Evolutionary conservation across 2,329 filamentous ascomycete genomes (phyloP).

Genomic region (Hypoxylon sp.): DNA sequence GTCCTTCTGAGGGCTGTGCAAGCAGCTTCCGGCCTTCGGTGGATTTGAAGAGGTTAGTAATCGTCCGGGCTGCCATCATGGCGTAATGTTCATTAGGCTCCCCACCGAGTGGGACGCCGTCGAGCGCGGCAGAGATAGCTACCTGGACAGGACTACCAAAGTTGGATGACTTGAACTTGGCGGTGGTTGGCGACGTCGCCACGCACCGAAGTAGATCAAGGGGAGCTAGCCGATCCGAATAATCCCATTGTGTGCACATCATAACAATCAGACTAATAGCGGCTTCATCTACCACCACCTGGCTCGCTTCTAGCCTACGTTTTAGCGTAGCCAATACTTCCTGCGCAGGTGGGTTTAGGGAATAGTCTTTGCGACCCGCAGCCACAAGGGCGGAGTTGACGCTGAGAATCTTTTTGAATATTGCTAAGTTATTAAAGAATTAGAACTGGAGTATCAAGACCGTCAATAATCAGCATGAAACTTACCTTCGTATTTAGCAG

Average conservation of each 20-base stretch:
- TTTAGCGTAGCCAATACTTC: constrained; percentile 73
- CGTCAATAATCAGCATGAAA: constrained; percentile 6
- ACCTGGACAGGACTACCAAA: constrained; percentile 73
- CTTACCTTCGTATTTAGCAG: constrained; percentile 76
- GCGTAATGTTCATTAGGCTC: constrained; percentile 81
- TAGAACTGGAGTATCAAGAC: constrained; percentile 22
- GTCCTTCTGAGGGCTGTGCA: constrained; percentile 67
- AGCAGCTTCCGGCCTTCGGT: constrained; percentile 77
- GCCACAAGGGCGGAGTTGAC: constrained; percentile 81
- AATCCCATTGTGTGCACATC: constrained; percentile 84
- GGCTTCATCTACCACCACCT: constrained; percentile 64
- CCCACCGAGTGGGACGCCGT: constrained; percentile 68
- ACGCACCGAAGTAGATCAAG: constrained; percentile 91
- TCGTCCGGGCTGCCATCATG: constrained; percentile 86
- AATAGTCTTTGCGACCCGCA: constrained; percentile 79
- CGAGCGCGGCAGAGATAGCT: constrained; percentile 58
- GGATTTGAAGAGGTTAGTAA: constrained; percentile 88
- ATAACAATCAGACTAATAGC: constrained; percentile 77
- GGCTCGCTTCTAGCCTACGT: constrained; percentile 72
- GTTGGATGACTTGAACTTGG: constrained; percentile 69
- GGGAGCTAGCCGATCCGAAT: constrained; percentile 83
- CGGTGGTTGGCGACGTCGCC: constrained; percentile 77
- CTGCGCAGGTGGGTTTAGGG: constrained; percentile 81
- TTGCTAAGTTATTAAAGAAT: constrained; percentile 60
- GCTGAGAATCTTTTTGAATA: constrained; percentile 82